Conservation (phyloP, 371 early-diverging fungal genomes). For the Rhizopus sp. region DNA sequence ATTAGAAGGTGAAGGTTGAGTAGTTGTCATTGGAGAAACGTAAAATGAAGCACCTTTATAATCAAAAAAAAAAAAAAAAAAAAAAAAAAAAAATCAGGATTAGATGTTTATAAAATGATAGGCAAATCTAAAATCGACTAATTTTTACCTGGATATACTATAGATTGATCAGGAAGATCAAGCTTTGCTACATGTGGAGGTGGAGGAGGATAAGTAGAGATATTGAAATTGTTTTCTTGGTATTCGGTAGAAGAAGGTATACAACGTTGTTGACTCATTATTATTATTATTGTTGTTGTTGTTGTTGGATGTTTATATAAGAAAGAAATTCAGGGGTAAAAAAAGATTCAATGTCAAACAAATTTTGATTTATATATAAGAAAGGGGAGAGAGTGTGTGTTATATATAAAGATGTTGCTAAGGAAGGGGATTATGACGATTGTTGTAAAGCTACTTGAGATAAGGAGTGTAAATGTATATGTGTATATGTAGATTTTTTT, state of each 20-base stretch:
- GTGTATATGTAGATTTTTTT: no score
- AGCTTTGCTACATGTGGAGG: no score
- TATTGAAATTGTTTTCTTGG: conserved; percentile 19
- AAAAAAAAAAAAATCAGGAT: conserved; percentile 2
- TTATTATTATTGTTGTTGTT: neutral
- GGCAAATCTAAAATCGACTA: conserved; percentile 11
- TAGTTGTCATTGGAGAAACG: conserved; percentile 26
- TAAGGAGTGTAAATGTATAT: no score
- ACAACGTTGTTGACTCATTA: conserved; percentile 27
- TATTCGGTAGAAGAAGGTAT: conserved; percentile 15
- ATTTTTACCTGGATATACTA: conserved; percentile 27
- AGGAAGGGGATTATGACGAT: no score
- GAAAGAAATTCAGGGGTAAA: no score
- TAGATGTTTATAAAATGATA: conserved; percentile 8
- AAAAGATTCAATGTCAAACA: no score
- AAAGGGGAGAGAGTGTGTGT: no score
- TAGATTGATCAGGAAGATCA: conserved; percentile 28
- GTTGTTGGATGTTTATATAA: neutral
- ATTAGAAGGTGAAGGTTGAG: conserved; percentile 22
- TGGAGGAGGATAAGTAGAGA: conserved; percentile 17
- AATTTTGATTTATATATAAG: no score
- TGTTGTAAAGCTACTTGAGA: no score
- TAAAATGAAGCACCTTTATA: conserved; percentile 33
- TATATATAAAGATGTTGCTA: no score
- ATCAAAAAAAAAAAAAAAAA: no score